phyloP scores from a whole-genome alignment of 2,329 filamentous ascomycete genomes.

The Aspergillus spinulosporus region DNA sequence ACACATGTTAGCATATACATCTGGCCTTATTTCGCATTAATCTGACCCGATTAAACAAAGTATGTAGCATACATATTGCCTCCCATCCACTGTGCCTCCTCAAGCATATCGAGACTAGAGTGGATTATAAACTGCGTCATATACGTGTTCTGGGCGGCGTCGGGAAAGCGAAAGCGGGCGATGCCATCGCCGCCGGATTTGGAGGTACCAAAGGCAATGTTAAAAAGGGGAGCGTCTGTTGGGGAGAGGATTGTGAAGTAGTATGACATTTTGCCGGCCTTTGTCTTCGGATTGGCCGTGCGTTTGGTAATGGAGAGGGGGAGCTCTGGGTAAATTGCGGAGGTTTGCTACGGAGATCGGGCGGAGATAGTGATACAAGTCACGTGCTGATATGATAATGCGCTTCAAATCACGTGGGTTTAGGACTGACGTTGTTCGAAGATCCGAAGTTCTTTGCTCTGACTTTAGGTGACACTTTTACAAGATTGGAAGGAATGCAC shows the following conservation, averaged over 20 bases:
- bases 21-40: not conserved
- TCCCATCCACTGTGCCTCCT: slow-evolving; percentile 91
- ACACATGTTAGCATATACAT: not conserved
- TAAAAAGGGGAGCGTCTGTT: slow-evolving; percentile 93
- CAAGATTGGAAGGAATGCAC: not conserved
- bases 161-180: slow-evolving; percentile 83
- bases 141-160: slow-evolving; percentile 85
- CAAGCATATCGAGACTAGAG: slow-evolving; percentile 88
- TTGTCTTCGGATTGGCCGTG: not conserved
- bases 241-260: slow-evolving; percentile 97
- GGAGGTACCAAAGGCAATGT: slow-evolving; percentile 94
- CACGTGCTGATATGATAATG: not conserved
- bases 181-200: slow-evolving; percentile 94
- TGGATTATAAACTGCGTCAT: slow-evolving; percentile 98
- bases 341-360: slow-evolving; percentile 4
- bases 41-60: not conserved
- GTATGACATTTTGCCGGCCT: slow-evolving; percentile 73
- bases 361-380: slow-evolving; percentile 15
- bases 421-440: not conserved
- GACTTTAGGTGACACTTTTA: not conserved
- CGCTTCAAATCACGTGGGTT: not conserved
- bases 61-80: slow-evolving; percentile 68
- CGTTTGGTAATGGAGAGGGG: not conserved
- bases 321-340: not conserved
- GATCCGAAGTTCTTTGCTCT: too few species aligned